phyloP scores from a whole-genome alignment of 2,329 filamentous ascomycete species.

The Hymenoscyphus infarciens region DNA sequence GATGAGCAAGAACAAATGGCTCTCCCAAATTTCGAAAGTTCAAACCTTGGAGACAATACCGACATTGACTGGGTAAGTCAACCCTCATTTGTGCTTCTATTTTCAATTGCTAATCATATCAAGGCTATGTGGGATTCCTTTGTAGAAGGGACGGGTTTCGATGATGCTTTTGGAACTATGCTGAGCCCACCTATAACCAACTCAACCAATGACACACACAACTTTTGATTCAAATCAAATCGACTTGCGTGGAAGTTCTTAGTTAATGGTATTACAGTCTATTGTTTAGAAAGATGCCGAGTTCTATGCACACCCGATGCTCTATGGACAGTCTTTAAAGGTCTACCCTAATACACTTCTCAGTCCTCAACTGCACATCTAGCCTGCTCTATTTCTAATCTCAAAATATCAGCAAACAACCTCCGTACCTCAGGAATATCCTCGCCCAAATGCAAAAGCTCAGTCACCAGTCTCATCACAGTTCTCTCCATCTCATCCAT shows the following conservation, averaged over 20 bases:
- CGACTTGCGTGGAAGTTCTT: neutral
- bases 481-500: too few relatives aligned
- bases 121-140: constrained; percentile 32
- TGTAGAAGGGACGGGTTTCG: constrained; percentile 28
- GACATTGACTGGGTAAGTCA: constrained; percentile 33
- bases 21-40: constrained; percentile 1
- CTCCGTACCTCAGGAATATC: too few relatives aligned
- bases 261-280: neutral
- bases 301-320: too few relatives aligned
- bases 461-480: too few relatives aligned
- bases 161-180: constrained; percentile 21
- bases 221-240: neutral
- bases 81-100: neutral
- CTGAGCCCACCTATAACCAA: neutral
- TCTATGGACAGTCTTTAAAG: too few relatives aligned
- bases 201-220: neutral
- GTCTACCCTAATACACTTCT: too few relatives aligned
- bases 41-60: constrained; percentile 18
- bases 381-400: too few relatives aligned
- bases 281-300: too few relatives aligned
- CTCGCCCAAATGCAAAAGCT: too few relatives aligned
- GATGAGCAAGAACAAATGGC: neutral
- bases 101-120: constrained; percentile 12
- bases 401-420: too few relatives aligned
- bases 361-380: too few relatives aligned